Conservation (phyloP, 2,329 filamentous ascomycete species). For the Metarhizium robertsii region DNA sequence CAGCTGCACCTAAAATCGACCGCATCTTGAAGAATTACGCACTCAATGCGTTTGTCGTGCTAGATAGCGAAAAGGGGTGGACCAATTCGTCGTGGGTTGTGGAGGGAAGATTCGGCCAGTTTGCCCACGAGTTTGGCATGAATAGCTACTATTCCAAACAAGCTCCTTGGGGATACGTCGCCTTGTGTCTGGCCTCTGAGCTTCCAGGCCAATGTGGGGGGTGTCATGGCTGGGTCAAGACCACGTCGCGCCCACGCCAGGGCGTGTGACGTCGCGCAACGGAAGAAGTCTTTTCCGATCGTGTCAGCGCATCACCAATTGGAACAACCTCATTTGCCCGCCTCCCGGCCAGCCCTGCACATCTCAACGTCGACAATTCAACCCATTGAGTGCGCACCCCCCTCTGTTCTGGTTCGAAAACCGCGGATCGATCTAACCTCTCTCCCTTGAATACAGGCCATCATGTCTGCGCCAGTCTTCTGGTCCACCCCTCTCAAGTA, state of each 20-base stretch:
- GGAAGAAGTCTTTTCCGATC: slow-evolving; percentile 4
- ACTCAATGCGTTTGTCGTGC: neutral
- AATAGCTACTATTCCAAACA: slow-evolving; percentile 7
- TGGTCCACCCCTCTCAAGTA: slow-evolving; percentile 77
- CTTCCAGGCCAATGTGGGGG: slow-evolving; percentile 3
- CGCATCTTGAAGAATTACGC: slow-evolving; percentile 45
- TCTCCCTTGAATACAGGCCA: slow-evolving; percentile 11
- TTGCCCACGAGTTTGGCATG: neutral
- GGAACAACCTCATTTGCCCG: neutral
- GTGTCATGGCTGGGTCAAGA: neutral
- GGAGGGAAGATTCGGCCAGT: neutral
- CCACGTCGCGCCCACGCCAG: neutral
- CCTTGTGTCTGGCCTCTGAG: slow-evolving; percentile 13
- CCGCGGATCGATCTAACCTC: neutral
- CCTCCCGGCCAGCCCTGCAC: neutral
- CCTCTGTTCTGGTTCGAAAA: neutral
- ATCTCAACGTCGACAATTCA: neutral
- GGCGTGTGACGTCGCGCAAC: neutral
- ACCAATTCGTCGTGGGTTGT: neutral
- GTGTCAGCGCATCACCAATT: neutral
- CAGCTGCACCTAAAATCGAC: slow-evolving; percentile 61
- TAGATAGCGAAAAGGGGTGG: neutral
- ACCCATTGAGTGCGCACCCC: neutral
- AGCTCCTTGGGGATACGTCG: slow-evolving; percentile 24
- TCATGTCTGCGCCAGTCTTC: slow-evolving; percentile 68